Percentiles rank a stretch among this genome's conserved stretches.
These are phyloP conservation scores for Nakazawaea holstii DNA, from an alignment of 805 yeast species.

Conservation along the genomic window DNA sequence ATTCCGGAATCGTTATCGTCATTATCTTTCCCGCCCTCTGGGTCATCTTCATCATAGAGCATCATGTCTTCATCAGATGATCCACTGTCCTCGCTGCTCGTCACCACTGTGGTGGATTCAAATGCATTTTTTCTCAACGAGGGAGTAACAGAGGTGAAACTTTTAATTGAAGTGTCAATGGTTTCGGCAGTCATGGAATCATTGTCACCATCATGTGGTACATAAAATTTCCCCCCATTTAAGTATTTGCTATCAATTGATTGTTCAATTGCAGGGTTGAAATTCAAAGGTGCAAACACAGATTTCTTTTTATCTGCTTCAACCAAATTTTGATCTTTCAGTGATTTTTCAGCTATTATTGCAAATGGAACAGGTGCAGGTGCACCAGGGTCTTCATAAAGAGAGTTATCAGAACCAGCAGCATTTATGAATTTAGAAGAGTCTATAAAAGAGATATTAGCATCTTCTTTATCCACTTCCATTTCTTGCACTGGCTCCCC, in stretches of 20 bases:
- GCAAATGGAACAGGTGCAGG: conserved; percentile 64
- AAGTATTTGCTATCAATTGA: conserved; percentile 83
- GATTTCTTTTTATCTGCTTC: conserved; percentile 40
- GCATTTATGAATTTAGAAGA: conserved; percentile 41
- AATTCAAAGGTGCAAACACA: conserved; percentile 75
- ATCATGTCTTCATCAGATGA: conserved; percentile 19
- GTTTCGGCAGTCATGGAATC: conserved; percentile 3
- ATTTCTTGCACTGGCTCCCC: not conserved
- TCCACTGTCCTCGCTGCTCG: conserved; percentile 11
- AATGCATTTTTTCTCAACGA: conserved; percentile 6
- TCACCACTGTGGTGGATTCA: not conserved
- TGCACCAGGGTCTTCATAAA: conserved; percentile 75
- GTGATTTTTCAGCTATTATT: conserved; percentile 27
- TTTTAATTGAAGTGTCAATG: conserved; percentile 2
- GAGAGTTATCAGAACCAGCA: conserved; percentile 26
- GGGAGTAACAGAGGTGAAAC: conserved; percentile 10
- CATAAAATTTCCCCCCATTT: conserved; percentile 86
- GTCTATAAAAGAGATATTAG: conserved; percentile 10
- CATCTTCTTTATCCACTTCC: not conserved
- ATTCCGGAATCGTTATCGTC: conserved; percentile 18
- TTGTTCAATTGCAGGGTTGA: conserved; percentile 72
- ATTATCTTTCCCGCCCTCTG: conserved; percentile 15
- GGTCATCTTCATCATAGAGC: too few relatives aligned
- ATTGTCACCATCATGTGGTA: conserved; percentile 19
- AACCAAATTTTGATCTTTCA: conserved; percentile 13